Evolutionary conservation across 2,329 filamentous ascomycete species (phyloP).

Genomic region (Aaosphaeria pasadenensis): DNA sequence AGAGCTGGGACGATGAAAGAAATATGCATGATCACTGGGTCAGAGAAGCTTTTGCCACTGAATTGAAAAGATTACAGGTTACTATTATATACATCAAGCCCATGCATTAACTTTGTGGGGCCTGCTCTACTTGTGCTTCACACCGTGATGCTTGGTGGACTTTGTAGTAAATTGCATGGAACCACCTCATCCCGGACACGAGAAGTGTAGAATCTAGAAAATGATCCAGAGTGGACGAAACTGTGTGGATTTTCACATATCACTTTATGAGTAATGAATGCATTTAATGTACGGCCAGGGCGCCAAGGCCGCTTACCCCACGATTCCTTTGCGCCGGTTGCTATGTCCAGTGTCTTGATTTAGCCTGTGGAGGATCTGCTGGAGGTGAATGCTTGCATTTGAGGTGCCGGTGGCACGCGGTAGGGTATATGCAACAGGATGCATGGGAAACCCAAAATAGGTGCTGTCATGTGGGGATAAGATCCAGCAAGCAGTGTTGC

Average conservation of each 20-base stretch:
- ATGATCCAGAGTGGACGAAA: no score
- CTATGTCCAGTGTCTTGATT: conserved; percentile 6
- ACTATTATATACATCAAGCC: no score
- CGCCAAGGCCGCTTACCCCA: conserved; percentile 15
- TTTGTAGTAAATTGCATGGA: no score
- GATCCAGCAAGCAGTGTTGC: no score
- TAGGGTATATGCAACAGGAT: neutral
- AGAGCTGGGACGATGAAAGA: conserved; percentile 7
- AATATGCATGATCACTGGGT: neutral
- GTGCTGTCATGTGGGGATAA: no score
- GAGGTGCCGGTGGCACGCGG: conserved; percentile 2
- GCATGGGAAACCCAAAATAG: no score
- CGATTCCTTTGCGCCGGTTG: conserved; percentile 16
- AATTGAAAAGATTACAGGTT: no score
- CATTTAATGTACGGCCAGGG: conserved; percentile 8
- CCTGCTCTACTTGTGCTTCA: neutral
- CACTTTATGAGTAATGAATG: neutral
- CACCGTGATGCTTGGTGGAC: no score
- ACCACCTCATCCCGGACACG: no score
- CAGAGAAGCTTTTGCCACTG: no score
- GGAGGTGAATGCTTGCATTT: neutral
- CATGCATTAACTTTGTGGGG: neutral
- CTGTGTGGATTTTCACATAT: no score
- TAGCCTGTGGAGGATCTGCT: conserved; percentile 11
- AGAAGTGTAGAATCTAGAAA: no score